phyloP scores from a whole-genome alignment of 2,329 filamentous ascomycete species.

The Pseudocercospora fijiensis region DNA sequence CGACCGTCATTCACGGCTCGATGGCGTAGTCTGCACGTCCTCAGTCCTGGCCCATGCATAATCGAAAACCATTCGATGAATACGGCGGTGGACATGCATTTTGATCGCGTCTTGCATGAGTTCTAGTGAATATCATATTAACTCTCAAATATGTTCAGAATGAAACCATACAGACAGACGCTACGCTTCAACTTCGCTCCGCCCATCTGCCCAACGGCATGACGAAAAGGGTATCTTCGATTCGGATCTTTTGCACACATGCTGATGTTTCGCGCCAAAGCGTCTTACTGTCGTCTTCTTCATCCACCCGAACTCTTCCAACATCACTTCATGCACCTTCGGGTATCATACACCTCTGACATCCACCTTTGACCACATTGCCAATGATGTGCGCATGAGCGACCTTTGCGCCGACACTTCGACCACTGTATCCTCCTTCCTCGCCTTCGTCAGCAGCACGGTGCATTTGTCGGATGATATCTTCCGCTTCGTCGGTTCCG shows the following conservation, averaged over 20 bases:
- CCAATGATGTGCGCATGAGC: conserved; percentile 77
- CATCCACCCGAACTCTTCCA: not conserved
- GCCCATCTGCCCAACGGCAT: not conserved
- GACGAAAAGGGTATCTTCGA: not conserved
- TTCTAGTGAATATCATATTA: not conserved
- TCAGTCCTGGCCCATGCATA: no score
- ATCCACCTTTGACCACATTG: conserved; percentile 51
- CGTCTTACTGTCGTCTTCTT: not conserved
- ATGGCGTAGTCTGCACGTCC: not conserved
- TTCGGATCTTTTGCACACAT: not conserved
- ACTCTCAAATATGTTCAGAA: not conserved
- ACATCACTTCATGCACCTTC: conserved; percentile 18
- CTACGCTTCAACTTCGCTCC: not conserved
- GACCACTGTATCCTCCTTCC: conserved; percentile 41
- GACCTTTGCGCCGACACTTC: conserved; percentile 81
- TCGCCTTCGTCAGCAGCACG: conserved; percentile 47
- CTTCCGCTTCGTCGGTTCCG: conserved; percentile 32
- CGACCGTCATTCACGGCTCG: not conserved
- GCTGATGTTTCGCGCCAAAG: not conserved
- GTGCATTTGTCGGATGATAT: conserved; percentile 46
- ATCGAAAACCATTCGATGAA: no score
- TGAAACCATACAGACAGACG: no score
- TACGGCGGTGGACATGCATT: no score
- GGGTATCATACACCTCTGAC: conserved; percentile 23
- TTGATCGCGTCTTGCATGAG: no score